Evolutionary conservation across 345 rosid species (phyloP).

Genomic region (Gossypium bickii): DNA sequence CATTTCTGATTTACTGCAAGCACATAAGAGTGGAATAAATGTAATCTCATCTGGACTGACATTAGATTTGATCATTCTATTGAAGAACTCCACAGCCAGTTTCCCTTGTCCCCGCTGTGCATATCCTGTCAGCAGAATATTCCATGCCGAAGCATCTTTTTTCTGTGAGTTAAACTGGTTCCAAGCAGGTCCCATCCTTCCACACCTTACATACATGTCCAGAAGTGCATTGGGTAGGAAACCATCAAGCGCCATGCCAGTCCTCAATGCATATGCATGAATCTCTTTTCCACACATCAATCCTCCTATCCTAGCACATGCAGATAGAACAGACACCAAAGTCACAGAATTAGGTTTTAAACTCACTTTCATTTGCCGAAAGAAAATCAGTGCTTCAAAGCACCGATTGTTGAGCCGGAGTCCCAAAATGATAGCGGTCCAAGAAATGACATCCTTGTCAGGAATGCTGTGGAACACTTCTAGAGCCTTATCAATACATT

Average conservation of each 20-base stretch:
- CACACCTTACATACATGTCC: conserved; percentile 82
- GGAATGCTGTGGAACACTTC: conserved; percentile 62
- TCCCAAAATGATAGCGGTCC: conserved; percentile 76
- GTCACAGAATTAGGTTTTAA: conserved; percentile 65
- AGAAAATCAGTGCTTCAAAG: conserved; percentile 70
- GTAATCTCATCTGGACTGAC: conserved; percentile 69
- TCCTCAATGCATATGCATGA: conserved; percentile 63
- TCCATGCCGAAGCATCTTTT: conserved; percentile 74
- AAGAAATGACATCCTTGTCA: conserved; percentile 69
- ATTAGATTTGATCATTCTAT: conserved; percentile 51
- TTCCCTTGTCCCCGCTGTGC: conserved; percentile 61
- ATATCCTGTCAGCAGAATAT: conserved; percentile 67
- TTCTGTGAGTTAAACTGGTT: conserved; percentile 51
- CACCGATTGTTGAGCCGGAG: conserved; percentile 67
- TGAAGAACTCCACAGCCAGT: conserved; percentile 52
- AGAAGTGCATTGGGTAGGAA: conserved; percentile 63
- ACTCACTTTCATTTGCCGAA: conserved; percentile 52
- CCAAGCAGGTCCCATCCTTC: conserved; percentile 59
- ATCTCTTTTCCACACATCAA: conserved; percentile 76
- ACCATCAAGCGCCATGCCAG: conserved; percentile 46
- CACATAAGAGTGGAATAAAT: conserved; percentile 66
- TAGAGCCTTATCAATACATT: conserved; percentile 52
- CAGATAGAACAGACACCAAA: conserved; percentile 65
- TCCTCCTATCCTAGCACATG: conserved; percentile 81
- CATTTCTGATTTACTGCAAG: conserved; percentile 79